Percentiles rank a stretch among this genome's conserved stretches.
These are phyloP conservation scores for Penicillium argentinense DNA, from an alignment of 495 filamentous ascomycete genomes.

Conservation along the genomic window DNA sequence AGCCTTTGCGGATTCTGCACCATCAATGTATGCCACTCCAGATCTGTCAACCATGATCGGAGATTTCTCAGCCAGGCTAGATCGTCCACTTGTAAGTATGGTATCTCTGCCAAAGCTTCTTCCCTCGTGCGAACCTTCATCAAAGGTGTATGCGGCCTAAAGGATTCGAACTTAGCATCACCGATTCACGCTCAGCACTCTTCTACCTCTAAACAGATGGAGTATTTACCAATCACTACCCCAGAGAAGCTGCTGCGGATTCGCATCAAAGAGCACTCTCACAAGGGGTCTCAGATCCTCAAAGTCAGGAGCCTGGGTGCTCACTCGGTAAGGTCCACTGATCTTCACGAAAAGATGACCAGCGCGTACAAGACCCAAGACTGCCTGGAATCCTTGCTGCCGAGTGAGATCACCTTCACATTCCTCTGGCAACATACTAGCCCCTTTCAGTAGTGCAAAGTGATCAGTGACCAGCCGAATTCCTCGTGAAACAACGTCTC, in stretches of 20 bases:
- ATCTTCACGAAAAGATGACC: slow-evolving; percentile 26
- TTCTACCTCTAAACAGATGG: too few relatives aligned
- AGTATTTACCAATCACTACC: slow-evolving; percentile 30
- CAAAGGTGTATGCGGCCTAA: slow-evolving; percentile 23
- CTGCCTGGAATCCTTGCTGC: slow-evolving; percentile 18
- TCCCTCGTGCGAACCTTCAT: slow-evolving; percentile 24
- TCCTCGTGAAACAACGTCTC: slow-evolving; percentile 13
- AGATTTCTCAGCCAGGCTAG: slow-evolving; percentile 24
- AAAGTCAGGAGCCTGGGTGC: slow-evolving; percentile 14
- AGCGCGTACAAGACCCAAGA: slow-evolving; percentile 19
- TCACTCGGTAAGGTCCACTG: slow-evolving; percentile 28
- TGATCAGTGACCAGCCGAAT: slow-evolving; percentile 26
- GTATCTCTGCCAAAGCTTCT: slow-evolving; percentile 21
- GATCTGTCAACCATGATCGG: slow-evolving; percentile 20
- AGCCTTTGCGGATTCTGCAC: slow-evolving; percentile 16
- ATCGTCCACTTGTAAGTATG: slow-evolving; percentile 24
- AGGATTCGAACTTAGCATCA: neutral
- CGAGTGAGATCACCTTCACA: slow-evolving; percentile 8
- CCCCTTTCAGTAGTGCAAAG: slow-evolving; percentile 23
- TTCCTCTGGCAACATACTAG: slow-evolving; percentile 16
- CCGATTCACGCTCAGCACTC: too few relatives aligned
- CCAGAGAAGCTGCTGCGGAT: slow-evolving; percentile 19
- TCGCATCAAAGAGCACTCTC: slow-evolving; percentile 16
- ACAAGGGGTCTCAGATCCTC: slow-evolving; percentile 19
- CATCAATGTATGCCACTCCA: slow-evolving; percentile 26